Percentiles rank a stretch among this genome's conserved stretches.
phyloP scores from a whole-genome alignment of 208 protist species.

The Acanthamoeba sp. region DNA sequence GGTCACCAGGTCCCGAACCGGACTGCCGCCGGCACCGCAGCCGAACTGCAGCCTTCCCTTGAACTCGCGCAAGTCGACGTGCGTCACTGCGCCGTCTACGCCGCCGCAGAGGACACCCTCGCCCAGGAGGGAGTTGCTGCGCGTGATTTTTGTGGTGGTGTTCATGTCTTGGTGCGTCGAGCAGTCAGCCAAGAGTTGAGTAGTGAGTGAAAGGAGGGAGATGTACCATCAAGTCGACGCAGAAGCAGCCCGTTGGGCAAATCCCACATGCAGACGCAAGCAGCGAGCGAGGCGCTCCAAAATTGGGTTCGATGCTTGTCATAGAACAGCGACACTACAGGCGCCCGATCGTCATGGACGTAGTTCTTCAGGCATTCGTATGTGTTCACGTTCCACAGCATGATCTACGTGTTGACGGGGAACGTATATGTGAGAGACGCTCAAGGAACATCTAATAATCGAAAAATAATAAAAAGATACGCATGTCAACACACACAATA shows the following conservation, averaged over 20 bases:
- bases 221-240: background rate
- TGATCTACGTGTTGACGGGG: background rate
- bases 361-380: conserved; percentile 15
- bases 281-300: background rate
- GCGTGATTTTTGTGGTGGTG: background rate
- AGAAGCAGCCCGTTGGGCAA: background rate
- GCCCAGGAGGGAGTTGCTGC: background rate
- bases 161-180: too few relatives aligned
- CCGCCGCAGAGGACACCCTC: background rate
- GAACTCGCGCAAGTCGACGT: background rate
- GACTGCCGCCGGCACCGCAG: background rate
- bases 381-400: conserved; percentile 44
- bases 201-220: background rate
- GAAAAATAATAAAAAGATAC: too few relatives aligned
- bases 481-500: too few relatives aligned
- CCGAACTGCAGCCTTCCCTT: background rate
- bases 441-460: too few relatives aligned
- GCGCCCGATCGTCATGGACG: background rate
- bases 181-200: background rate
- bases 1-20: background rate
- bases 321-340: conserved; percentile 5
- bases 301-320: conserved; percentile 10
- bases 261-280: background rate
- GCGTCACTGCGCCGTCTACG: background rate
- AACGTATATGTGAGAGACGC: too few relatives aligned